Evolutionary conservation across 371 early-diverging fungal genomes (phyloP).

Genomic region (Mycotypha africana): DNA sequence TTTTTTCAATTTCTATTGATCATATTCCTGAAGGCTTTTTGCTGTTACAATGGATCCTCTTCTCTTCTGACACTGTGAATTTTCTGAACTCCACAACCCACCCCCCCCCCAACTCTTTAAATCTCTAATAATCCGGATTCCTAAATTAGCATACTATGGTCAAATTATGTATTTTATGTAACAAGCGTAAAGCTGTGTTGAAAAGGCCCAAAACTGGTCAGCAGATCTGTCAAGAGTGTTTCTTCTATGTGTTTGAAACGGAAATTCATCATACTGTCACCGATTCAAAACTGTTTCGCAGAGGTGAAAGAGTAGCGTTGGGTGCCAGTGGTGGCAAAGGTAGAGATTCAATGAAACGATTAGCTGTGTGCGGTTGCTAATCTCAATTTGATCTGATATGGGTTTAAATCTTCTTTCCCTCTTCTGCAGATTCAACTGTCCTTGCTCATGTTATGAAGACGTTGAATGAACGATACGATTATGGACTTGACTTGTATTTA

Average conservation of each 20-base stretch:
- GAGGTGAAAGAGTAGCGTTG: constrained; percentile 93
- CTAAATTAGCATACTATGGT: too few relatives aligned
- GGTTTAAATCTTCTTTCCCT: not conserved
- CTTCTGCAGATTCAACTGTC: constrained; percentile 92
- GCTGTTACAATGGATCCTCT: too few relatives aligned
- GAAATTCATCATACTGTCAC: constrained; percentile 96
- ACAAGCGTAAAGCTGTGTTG: constrained; percentile 69
- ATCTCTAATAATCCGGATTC: too few relatives aligned
- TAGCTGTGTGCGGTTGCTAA: too few relatives aligned
- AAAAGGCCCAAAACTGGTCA: constrained; percentile 94
- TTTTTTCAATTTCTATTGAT: constrained; percentile 8
- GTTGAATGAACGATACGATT: constrained; percentile 93
- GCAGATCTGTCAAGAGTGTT: constrained; percentile 93
- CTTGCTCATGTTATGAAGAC: constrained; percentile 95
- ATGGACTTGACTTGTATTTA: constrained; percentile 90
- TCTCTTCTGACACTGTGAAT: too few relatives aligned
- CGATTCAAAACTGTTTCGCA: constrained; percentile 78
- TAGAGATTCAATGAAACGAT: constrained; percentile 12
- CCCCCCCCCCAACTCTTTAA: too few relatives aligned
- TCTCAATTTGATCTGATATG: too few relatives aligned
- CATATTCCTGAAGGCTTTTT: too few relatives aligned
- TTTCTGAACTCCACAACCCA: too few relatives aligned
- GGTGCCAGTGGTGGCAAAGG: constrained; percentile 99
- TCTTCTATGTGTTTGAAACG: constrained; percentile 92
- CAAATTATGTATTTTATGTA: constrained; percentile 51